A percentile compares a stretch with the other conserved stretches of the same genome.
Conservation (phyloP, 345 rosid species). For the Cochlearia excelsa region DNA sequence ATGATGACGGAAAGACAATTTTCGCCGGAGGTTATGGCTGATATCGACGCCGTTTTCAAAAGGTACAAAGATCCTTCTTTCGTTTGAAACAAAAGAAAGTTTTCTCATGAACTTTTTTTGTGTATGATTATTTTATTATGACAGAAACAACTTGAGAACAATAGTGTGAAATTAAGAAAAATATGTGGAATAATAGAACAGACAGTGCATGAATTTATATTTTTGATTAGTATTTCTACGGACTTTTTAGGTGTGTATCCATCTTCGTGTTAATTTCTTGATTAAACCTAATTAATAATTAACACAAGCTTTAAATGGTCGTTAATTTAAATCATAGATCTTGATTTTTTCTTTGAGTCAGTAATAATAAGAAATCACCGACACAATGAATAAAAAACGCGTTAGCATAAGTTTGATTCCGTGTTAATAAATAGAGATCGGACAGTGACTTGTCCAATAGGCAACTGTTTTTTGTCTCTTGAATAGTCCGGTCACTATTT, state of each 20-base stretch:
- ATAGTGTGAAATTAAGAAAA: no score
- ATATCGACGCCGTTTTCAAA: constrained; percentile 58
- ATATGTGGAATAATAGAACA: no score
- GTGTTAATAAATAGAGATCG: neutral
- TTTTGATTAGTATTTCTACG: no score
- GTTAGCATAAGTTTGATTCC: no score
- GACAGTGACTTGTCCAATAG: constrained; percentile 23
- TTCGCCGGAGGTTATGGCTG: constrained; percentile 57
- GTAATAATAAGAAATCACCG: constrained; percentile 14
- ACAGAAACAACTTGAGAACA: no score
- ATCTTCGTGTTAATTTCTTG: no score
- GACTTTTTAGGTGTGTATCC: no score
- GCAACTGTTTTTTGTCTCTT: neutral
- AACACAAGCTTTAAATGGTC: no score
- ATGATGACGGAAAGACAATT: constrained; percentile 57
- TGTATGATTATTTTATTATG: neutral
- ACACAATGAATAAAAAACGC: constrained; percentile 3
- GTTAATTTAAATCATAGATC: neutral
- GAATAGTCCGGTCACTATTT: no score
- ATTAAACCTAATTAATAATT: no score
- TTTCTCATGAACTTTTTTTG: neutral
- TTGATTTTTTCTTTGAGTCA: no score
- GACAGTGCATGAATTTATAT: no score
- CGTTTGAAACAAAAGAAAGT: constrained; percentile 6
- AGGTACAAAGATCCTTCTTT: constrained; percentile 48